These are phyloP conservation scores for Metarhizium guizhouense DNA, from an alignment of 2,329 filamentous ascomycete genomes.

Conservation along the genomic window DNA sequence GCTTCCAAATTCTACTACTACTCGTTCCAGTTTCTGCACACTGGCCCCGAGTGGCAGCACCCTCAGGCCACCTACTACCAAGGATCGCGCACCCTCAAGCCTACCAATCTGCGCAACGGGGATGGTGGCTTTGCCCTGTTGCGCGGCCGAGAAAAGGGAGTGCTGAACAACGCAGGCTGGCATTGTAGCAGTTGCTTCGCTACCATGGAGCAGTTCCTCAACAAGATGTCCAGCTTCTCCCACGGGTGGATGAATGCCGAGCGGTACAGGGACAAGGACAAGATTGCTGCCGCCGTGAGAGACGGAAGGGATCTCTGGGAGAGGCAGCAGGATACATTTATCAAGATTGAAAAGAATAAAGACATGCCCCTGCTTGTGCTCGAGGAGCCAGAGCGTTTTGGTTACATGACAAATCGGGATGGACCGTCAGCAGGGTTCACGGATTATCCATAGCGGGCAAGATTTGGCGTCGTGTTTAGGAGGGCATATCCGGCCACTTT, in stretches of 20 bases:
- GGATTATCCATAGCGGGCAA: slow-evolving; percentile 27
- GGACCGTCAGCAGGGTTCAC: slow-evolving; percentile 37
- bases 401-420: slow-evolving; percentile 36
- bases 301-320: slow-evolving; percentile 47
- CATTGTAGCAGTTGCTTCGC: slow-evolving; percentile 54
- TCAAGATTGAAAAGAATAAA: slow-evolving; percentile 36
- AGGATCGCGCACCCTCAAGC: slow-evolving; percentile 37
- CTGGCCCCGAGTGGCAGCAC: slow-evolving; percentile 38
- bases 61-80: slow-evolving; percentile 50
- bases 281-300: slow-evolving; percentile 42
- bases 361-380: slow-evolving; percentile 44
- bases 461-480: too few species aligned
- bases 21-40: slow-evolving; percentile 42
- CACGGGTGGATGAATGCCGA: slow-evolving; percentile 43
- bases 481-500: too few species aligned
- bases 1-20: slow-evolving; percentile 47
- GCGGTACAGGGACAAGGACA: slow-evolving; percentile 34
- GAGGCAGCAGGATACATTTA: slow-evolving; percentile 37
- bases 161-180: slow-evolving; percentile 45
- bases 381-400: slow-evolving; percentile 28
- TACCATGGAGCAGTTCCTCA: slow-evolving; percentile 44
- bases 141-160: slow-evolving; percentile 36
- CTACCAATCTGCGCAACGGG: slow-evolving; percentile 42
- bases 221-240: slow-evolving; percentile 49
- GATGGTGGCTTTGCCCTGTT: slow-evolving; percentile 29